These are phyloP conservation scores for Penicillium steckii DNA, from an alignment of 495 filamentous ascomycete genomes.

Conservation along the genomic window DNA sequence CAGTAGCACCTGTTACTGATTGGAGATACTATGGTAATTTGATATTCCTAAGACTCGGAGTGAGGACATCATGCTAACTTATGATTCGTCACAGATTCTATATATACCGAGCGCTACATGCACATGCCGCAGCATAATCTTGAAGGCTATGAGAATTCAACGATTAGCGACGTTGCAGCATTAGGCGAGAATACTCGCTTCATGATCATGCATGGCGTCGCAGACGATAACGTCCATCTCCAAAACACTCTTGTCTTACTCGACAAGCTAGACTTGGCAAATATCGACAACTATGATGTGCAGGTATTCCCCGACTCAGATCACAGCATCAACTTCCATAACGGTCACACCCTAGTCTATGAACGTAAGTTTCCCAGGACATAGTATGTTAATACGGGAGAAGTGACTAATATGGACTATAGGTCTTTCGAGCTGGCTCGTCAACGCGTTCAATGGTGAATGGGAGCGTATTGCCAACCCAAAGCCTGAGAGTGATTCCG, in stretches of 20 bases:
- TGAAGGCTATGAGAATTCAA: constrained; percentile 70
- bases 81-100: constrained; percentile 58
- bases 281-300: constrained; percentile 92
- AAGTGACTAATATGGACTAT: constrained; percentile 26
- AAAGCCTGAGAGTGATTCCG: constrained; percentile 48
- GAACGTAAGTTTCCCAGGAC: constrained; percentile 85
- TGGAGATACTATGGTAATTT: constrained; percentile 80
- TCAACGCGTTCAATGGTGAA: constrained; percentile 97
- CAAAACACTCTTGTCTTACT: constrained; percentile 86
- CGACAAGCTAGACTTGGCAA: constrained; percentile 79
- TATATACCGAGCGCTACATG: constrained; percentile 97
- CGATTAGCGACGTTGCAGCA: constrained; percentile 68
- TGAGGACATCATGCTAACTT: not conserved
- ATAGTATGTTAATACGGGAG: too few species aligned
- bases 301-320: constrained; percentile 96
- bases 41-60: not conserved
- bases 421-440: constrained; percentile 90
- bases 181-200: constrained; percentile 77
- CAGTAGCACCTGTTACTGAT: constrained; percentile 95
- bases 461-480: constrained; percentile 76
- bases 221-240: constrained; percentile 96
- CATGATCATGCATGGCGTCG: constrained; percentile 89
- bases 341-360: constrained; percentile 89
- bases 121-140: constrained; percentile 82
- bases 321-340: constrained; percentile 94